A percentile compares a stretch with the other conserved stretches of the same genome.
Evolutionary conservation across 768 basidiomycete species (phyloP).

Genomic region (Lactarius indigo): DNA sequence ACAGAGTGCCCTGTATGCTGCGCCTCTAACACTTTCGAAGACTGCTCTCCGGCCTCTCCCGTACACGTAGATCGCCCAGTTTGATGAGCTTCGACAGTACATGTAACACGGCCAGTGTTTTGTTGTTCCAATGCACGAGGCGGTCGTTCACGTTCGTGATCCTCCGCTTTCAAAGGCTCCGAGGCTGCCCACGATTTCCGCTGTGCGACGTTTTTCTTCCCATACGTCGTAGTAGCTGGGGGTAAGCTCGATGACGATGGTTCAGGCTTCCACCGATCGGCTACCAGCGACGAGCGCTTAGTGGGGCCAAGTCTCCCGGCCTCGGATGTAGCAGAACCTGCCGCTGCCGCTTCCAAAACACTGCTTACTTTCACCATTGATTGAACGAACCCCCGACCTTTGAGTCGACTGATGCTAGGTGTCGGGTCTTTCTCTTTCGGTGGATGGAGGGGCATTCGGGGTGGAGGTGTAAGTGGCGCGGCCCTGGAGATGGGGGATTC

Average conservation of each 20-base stretch:
- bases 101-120: not conserved
- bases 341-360: slow-evolving; percentile 40
- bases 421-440: slow-evolving; percentile 65
- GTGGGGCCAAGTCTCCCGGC: slow-evolving; percentile 5
- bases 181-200: slow-evolving; percentile 21
- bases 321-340: slow-evolving; percentile 33
- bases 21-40: not conserved
- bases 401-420: slow-evolving; percentile 76
- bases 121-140: not conserved
- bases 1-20: slow-evolving; percentile 15
- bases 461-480: slow-evolving; percentile 42
- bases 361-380: slow-evolving; percentile 72
- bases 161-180: slow-evolving; percentile 7
- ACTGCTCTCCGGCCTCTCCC: slow-evolving; percentile 6
- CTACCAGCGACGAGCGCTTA: slow-evolving; percentile 14
- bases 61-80: slow-evolving; percentile 7
- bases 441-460: slow-evolving; percentile 52
- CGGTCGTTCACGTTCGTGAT: not conserved
- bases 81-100: slow-evolving; percentile 8
- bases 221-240: not conserved
- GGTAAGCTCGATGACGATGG: not conserved
- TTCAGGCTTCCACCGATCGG: slow-evolving; percentile 22
- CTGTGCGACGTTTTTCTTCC: not conserved
- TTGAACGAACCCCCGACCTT: slow-evolving; percentile 85
- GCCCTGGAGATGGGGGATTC: slow-evolving; percentile 48